These are phyloP conservation scores for Podaxis carcinomalis DNA, from an alignment of 768 basidiomycete genomes.

Conservation along the genomic window DNA sequence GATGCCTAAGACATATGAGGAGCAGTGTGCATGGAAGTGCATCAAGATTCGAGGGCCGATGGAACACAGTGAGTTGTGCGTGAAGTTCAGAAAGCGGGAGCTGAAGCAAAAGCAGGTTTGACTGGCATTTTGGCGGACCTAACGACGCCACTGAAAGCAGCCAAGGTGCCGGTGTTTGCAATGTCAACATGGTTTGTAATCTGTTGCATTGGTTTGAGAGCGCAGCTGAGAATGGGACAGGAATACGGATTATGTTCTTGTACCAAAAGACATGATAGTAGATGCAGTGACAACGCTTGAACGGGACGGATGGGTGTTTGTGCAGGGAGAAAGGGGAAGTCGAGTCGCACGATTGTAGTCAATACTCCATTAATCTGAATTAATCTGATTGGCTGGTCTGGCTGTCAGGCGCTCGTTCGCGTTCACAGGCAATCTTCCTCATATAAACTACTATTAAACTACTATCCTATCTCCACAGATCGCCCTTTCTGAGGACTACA, in stretches of 20 bases:
- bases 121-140: conserved; percentile 55
- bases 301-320: conserved; percentile 51
- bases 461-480: background rate
- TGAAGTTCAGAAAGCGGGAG: background rate
- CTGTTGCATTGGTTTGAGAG: background rate
- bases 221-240: conserved; percentile 24
- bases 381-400: conserved; percentile 10
- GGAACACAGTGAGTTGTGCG: conserved; percentile 49
- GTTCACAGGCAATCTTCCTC: background rate
- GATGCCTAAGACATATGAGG: conserved; percentile 30
- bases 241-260: conserved; percentile 65
- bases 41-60: conserved; percentile 64
- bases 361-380: conserved; percentile 6
- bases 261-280: conserved; percentile 39
- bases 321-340: conserved; percentile 19
- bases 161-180: conserved; percentile 52
- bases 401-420: background rate
- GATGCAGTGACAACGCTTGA: conserved; percentile 39
- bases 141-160: conserved; percentile 46
- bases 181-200: conserved; percentile 55
- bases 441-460: background rate
- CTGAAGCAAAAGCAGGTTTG: conserved; percentile 32
- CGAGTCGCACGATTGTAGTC: conserved; percentile 18
- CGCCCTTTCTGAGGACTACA: background rate
- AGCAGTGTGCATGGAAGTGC: conserved; percentile 47